Evolutionary conservation across 2,329 filamentous ascomycete genomes (phyloP).

Genomic region (Dissoconium aciculare): DNA sequence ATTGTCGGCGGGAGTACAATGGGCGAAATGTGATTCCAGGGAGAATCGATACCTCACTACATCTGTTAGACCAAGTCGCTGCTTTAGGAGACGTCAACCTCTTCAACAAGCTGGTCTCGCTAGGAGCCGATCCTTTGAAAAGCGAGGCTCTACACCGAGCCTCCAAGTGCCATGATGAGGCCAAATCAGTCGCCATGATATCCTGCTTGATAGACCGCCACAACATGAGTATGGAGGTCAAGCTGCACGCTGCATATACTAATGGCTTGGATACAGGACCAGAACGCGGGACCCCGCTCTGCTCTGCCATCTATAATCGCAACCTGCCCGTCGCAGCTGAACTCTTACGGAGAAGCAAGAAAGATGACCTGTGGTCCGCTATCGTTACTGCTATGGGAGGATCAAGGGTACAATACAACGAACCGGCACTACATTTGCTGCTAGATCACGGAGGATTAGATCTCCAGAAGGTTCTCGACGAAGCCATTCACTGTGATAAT

Average conservation of each 20-base stretch:
- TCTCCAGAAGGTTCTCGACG: too few relatives aligned
- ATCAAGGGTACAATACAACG: too few relatives aligned
- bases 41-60: conserved; percentile 5
- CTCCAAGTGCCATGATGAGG: conserved; percentile 5
- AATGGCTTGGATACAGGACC: conserved; percentile 7
- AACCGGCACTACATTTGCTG: too few relatives aligned
- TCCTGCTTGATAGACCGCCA: conserved; percentile 7
- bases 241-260: conserved; percentile 6
- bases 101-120: conserved; percentile 7
- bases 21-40: conserved; percentile 3
- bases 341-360: conserved; percentile 6
- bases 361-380: too few relatives aligned
- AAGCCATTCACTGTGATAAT: too few relatives aligned
- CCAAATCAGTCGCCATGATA: conserved; percentile 6
- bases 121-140: conserved; percentile 5
- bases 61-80: conserved; percentile 7
- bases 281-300: conserved; percentile 7
- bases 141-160: conserved; percentile 6
- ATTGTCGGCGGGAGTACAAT: conserved; percentile 2
- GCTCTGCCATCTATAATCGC: conserved; percentile 4
- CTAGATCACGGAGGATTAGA: too few relatives aligned
- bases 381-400: too few relatives aligned
- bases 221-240: too few relatives aligned
- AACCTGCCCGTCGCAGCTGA: conserved; percentile 7
- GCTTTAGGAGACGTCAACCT: conserved; percentile 7